Evolutionary conservation across 768 basidiomycete species (phyloP).

Genomic region (Suillus occidentalis): DNA sequence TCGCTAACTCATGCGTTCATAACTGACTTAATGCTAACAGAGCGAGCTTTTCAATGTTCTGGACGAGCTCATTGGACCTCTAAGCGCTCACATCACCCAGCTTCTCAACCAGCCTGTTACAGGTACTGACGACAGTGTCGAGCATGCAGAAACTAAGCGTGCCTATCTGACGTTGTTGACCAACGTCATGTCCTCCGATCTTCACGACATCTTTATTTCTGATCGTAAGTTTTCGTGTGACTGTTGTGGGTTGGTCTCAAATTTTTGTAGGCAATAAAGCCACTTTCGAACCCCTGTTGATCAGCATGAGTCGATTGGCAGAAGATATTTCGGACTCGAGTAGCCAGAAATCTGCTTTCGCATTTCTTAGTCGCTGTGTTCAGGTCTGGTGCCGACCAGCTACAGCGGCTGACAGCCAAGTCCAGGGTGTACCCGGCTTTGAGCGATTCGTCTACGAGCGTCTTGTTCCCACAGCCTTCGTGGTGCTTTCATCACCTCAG

Average conservation of each 20-base stretch:
- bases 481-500: constrained; percentile 71
- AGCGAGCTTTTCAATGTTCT: constrained; percentile 84
- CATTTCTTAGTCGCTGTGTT: constrained; percentile 72
- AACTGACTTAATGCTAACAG: constrained; percentile 38
- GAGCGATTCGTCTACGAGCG: constrained; percentile 90
- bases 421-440: constrained; percentile 74
- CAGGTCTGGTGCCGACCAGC: constrained; percentile 64
- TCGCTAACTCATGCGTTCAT: not conserved
- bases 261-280: constrained; percentile 54
- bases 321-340: constrained; percentile 73
- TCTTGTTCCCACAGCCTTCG: constrained; percentile 79
- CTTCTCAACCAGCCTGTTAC: constrained; percentile 78
- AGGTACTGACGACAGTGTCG: constrained; percentile 84
- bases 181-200: constrained; percentile 74
- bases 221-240: constrained; percentile 57
- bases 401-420: constrained; percentile 32
- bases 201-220: constrained; percentile 85
- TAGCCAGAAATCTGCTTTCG: constrained; percentile 78
- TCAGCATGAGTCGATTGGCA: constrained; percentile 69
- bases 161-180: constrained; percentile 85
- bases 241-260: constrained; percentile 3
- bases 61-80: constrained; percentile 85
- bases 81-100: constrained; percentile 78
- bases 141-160: constrained; percentile 80
- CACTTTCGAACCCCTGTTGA: constrained; percentile 71